A percentile compares a stretch with the other conserved stretches of the same genome.
Evolutionary conservation across 768 basidiomycete genomes (phyloP).

Genomic region (Lyophyllum semitale): DNA sequence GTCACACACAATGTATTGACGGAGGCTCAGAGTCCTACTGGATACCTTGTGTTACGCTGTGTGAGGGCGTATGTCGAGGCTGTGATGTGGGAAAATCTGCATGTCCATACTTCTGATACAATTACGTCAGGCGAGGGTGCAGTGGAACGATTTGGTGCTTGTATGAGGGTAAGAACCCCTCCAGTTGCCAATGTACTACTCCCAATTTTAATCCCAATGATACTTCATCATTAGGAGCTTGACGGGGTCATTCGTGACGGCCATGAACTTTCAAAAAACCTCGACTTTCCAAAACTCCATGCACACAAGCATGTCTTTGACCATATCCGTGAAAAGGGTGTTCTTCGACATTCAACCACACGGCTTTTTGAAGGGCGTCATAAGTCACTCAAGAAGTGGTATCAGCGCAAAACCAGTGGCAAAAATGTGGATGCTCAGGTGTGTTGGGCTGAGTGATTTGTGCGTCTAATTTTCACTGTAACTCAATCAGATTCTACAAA

Average conservation of each 20-base stretch:
- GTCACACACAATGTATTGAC: background rate
- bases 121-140: background rate
- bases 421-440: background rate
- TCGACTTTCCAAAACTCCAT: background rate
- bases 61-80: background rate
- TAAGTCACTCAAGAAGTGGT: background rate
- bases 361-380: background rate
- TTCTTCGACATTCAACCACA: background rate
- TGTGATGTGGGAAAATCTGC: background rate
- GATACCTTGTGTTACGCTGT: background rate
- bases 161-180: background rate
- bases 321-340: background rate
- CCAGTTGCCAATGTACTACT: no score
- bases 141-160: background rate
- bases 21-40: background rate
- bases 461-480: background rate
- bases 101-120: background rate
- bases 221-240: no score
- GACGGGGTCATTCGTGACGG: no score
- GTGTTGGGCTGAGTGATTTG: no score
- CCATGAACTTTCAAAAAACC: background rate
- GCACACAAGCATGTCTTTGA: background rate
- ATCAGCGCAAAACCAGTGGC: background rate
- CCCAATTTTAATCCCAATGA: no score
- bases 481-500: no score